Evolutionary conservation across 306 rosid genomes (phyloP), one percentile per base, ranked within the genome.

Genomic region (Styphnolobium japonicum): DNA sequence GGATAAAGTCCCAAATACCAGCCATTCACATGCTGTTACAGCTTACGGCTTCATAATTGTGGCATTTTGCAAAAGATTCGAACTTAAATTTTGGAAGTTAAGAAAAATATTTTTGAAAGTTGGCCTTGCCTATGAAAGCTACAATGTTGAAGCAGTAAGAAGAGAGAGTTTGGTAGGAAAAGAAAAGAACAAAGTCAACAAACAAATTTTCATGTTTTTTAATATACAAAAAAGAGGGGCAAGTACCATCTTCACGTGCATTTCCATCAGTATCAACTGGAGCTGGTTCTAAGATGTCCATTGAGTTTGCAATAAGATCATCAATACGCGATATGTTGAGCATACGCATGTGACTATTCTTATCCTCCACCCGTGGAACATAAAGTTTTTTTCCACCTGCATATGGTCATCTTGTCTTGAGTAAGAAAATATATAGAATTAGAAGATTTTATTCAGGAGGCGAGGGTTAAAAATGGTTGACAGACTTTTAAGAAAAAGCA

Each of bases 291-390:
- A 95, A 85, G 75, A 95, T 95, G 76, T 95, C 74, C 98, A 93
- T 95, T 4, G 99, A 93, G 76, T 93, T 95, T 7, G 93, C 94
- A 74, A 95, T 65, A 60, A 95, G 96, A 85, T 95, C 98, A 80
- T 91, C 96, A 6, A 91, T 73, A 40, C 93, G 55, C 10, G 92
- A 90, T 60, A 95, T 90, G 81, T 86, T 81, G 68, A 95, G 89
- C 99, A 95, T 90, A 49, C 92, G 89, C 98, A 95, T 93, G 83
- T 91, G 85, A 81, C 98, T 86, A 62, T 95, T 91, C 85, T 89
- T 95, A 87, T 95, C 97, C 91, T 93, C 99, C 83, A 95, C 99
- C 7, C 97, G 84, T 3, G 98, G 98, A 55, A 95, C 99, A 83
- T 90, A 87, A 1, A 87, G 89, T 84, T 78, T 89, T 76, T 88